Evolutionary conservation across 192 early-diverging fungal species (phyloP), one percentile per base, ranked within the genome.

Genomic region (Irineochytrium annulatum): DNA sequence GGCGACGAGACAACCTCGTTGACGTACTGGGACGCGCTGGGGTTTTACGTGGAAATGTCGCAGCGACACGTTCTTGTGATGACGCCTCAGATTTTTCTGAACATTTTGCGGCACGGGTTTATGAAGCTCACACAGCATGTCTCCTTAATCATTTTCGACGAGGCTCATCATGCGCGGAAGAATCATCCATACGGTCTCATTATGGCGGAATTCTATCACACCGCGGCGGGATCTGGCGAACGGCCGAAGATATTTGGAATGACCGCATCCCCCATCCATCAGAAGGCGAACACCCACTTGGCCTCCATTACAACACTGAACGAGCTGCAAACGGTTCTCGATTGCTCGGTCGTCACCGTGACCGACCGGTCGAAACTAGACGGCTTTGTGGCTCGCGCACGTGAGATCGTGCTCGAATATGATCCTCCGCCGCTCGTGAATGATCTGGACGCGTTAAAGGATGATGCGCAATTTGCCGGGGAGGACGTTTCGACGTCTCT

Each of bases 201-300:
- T 33, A 91, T 95, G 90, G 78, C 77, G 44, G 86, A 91, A 53
- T 91, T 92, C 64, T 97, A 94, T 65, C 70, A 79, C 54, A 54
- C 71, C 6, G 19, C 85, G 6, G 6, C 24, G 46, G n/a, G n/a
- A n/a, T n/a, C n/a, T n/a, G 8, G 11, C 17, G 28, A 37, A 82
- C 69, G 82, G 27, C 93, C 93, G 6, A 87, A 86, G 54, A 76
- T 98, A 0, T 92, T 98, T 71, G 89, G 91, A 0, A 93, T 96
- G 89, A 94, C 92, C 0, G 92, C 95, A 0, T 94, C 91, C 22
- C 93, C 94, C 3, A 80, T 89, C 28, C 70, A 81, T 28, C 69
- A 69, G 57, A 39, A 54, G 35, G 54, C 55, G 2, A 29, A n/a
- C 2, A 67, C 74, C 4, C 58, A 69, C 27, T 52, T 52, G 4